A percentile compares a stretch with the other conserved stretches of the same genome.
phyloP scores from a whole-genome alignment of 2,329 filamentous ascomycete species.

The Diplodia corticola region DNA sequence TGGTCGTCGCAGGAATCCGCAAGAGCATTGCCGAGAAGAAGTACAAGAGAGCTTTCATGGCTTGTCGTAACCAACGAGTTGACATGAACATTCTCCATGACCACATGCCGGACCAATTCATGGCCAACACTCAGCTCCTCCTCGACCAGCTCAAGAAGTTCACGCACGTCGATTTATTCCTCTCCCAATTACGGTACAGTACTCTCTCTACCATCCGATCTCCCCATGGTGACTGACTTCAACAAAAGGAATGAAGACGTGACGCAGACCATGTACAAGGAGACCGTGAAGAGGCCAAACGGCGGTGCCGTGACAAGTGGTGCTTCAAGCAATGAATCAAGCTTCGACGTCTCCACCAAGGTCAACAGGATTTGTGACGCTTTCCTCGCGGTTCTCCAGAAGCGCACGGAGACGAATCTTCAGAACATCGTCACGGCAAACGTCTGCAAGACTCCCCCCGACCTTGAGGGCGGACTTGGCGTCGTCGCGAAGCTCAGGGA shows the following conservation, averaged over 20 bases:
- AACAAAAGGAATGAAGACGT: constrained; percentile 76
- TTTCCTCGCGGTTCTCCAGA: constrained; percentile 67
- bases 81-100: constrained; percentile 98
- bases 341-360: constrained; percentile 54
- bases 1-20: constrained; percentile 88
- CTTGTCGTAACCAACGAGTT: constrained; percentile 88
- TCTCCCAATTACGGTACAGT: constrained; percentile 76
- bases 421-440: constrained; percentile 95
- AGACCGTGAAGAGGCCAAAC: constrained; percentile 64
- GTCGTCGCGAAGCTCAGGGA: constrained; percentile 73
- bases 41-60: constrained; percentile 80
- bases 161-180: constrained; percentile 83
- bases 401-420: constrained; percentile 64
- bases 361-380: constrained; percentile 88
- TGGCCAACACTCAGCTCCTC: constrained; percentile 73
- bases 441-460: constrained; percentile 89
- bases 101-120: constrained; percentile 83
- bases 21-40: constrained; percentile 75
- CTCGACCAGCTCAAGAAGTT: constrained; percentile 80
- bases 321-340: constrained; percentile 23
- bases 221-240: not conserved
- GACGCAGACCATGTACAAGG: constrained; percentile 86
- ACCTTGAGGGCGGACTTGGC: constrained; percentile 78
- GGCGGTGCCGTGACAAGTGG: constrained; percentile 29
- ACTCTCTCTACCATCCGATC: not conserved